Evolutionary conservation across 208 protist genomes (phyloP).

Genomic region (Crithidia mellificae): DNA sequence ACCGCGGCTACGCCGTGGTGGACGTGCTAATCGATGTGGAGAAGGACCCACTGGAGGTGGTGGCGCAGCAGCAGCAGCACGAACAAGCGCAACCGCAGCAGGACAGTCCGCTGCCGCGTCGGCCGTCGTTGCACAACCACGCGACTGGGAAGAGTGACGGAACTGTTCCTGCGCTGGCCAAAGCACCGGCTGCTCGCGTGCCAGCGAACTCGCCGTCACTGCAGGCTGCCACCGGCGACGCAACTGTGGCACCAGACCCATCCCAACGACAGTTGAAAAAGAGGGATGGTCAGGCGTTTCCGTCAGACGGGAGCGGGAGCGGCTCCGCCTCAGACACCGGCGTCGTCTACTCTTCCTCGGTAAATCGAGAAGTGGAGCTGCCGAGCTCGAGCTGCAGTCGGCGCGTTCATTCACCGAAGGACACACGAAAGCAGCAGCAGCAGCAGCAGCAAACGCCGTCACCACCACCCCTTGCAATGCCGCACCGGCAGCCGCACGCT

Average conservation of each 20-base stretch:
- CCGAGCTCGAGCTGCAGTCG: not conserved
- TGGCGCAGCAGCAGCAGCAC: too few relatives aligned
- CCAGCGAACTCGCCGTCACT: too few relatives aligned
- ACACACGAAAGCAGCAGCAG: not conserved
- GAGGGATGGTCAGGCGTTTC: too few relatives aligned
- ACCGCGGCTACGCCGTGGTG: slow-evolving; percentile 9
- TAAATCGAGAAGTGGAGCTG: slow-evolving; percentile 32
- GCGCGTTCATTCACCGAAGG: not conserved
- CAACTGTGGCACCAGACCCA: not conserved
- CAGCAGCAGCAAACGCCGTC: slow-evolving; percentile 3
- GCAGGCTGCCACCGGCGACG: not conserved
- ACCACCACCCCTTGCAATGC: not conserved
- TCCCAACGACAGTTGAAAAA: not conserved
- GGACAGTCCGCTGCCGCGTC: slow-evolving; percentile 15
- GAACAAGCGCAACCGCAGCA: too few relatives aligned
- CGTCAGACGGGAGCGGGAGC: not conserved
- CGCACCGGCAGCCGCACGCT: not conserved
- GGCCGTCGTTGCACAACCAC: not conserved
- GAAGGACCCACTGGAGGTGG: not conserved
- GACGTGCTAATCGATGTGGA: not conserved
- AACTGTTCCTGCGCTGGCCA: not conserved
- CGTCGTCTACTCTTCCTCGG: slow-evolving; percentile 3
- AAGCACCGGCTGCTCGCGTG: not conserved
- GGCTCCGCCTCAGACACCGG: not conserved
- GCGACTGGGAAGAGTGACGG: not conserved